Percentiles rank a stretch among this genome's conserved stretches.
Conservation (phyloP, 805 yeast species). For the Suhomyces faveliae region DNA sequence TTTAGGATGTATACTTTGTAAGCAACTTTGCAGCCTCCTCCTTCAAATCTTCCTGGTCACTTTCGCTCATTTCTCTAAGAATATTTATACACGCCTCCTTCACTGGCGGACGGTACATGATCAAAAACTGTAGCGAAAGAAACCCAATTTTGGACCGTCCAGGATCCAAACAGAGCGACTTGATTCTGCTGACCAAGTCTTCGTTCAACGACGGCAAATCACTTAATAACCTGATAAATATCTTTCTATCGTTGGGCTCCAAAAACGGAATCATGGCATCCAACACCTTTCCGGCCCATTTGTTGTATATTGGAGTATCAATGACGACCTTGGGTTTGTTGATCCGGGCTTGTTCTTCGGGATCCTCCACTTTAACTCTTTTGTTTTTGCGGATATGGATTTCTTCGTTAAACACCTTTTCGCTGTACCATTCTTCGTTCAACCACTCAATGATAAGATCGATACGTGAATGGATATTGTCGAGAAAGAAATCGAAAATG, state of each 20-base stretch:
- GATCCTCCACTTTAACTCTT: constrained; percentile 15
- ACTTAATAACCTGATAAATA: constrained; percentile 77
- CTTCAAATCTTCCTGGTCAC: constrained; percentile 50
- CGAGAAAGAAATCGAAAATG: constrained; percentile 69
- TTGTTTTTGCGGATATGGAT: constrained; percentile 10
- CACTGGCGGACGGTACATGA: constrained; percentile 90
- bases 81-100: constrained; percentile 51
- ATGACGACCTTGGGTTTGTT: not conserved
- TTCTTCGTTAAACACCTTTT: constrained; percentile 42
- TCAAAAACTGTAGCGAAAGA: constrained; percentile 74
- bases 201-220: constrained; percentile 79
- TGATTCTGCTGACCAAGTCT: constrained; percentile 60
- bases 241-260: constrained; percentile 76
- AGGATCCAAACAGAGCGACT: constrained; percentile 82
- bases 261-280: constrained; percentile 82
- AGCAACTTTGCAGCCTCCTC: constrained; percentile 47
- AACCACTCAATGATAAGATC: constrained; percentile 87
- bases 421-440: constrained; percentile 89
- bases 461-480: constrained; percentile 66
- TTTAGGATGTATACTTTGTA: constrained; percentile 37
- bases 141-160: constrained; percentile 77
- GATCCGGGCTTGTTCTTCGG: not conserved
- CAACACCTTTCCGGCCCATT: constrained; percentile 68
- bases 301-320: constrained; percentile 52
- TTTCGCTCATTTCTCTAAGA: constrained; percentile 42